Evolutionary conservation across 371 early-diverging fungal genomes (phyloP).

Genomic region (Coemansia sp.): DNA sequence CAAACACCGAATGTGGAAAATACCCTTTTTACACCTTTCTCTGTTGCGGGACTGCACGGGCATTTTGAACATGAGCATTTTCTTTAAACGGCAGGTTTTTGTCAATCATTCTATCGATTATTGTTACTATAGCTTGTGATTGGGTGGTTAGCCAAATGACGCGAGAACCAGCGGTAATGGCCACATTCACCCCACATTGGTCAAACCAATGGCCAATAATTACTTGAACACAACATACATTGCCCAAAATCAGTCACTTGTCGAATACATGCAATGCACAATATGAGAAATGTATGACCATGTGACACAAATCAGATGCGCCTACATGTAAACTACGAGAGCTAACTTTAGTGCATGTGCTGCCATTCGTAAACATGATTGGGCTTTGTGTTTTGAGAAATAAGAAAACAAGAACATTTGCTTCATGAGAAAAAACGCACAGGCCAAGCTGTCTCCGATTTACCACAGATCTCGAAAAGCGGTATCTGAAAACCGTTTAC

Average conservation of each 20-base stretch:
- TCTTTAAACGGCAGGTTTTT: too few species aligned
- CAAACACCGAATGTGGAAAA: not conserved
- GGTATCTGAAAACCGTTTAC: not conserved
- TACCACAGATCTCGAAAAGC: not conserved
- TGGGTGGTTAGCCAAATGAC: constrained; percentile 5
- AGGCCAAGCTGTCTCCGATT: constrained; percentile 1
- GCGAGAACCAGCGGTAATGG: constrained; percentile 1
- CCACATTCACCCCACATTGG: not conserved
- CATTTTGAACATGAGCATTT: too few species aligned
- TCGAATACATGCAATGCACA: not conserved
- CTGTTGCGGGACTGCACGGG: too few species aligned
- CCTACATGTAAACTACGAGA: not conserved
- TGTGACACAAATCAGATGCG: not conserved
- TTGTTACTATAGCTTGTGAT: not conserved
- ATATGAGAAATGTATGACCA: not conserved
- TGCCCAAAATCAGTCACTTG: not conserved
- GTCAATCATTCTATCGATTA: too few species aligned
- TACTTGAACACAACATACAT: not conserved
- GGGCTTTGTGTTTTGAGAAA: not conserved
- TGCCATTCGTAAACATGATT: not conserved
- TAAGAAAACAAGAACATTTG: not conserved
- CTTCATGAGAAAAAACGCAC: not conserved
- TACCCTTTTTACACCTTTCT: not conserved
- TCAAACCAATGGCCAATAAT: not conserved
- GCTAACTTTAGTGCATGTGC: not conserved